Evolutionary conservation across 345 rosid species (phyloP), one percentile per base, ranked within the genome.

Genomic region (Salix viminalis): DNA sequence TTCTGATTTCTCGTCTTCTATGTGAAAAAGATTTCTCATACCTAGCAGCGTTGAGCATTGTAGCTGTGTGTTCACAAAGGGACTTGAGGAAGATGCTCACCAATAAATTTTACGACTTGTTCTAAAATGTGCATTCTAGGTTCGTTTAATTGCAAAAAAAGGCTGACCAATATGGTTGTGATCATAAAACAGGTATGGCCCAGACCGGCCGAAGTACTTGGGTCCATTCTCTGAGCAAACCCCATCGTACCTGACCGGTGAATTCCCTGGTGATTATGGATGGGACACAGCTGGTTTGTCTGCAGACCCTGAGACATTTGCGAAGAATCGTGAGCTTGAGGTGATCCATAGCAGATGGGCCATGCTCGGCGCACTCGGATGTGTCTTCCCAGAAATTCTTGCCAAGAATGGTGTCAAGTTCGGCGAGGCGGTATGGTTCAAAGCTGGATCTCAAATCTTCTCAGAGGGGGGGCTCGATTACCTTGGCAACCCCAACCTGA

Each of bases 261-360:
- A 94, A 70, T 92, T 91, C 86, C 93, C 97, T 0, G 96, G 97
- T 60, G 98, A 94, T 86, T 94, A 94, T 16, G 97, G 98, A 52
- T 93, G 99, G 99, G 99, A 95, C 87, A 91, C 97, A n/a, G 97
- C 97, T 18, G 97, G 99, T 7, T 80, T 93, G 62, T 95, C 99
- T 0, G 97, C 97, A 28, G 99, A 95, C 74, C 99, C 97, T 0
- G 97, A 95, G 88, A 95, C 99, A 71, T 93, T 93, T 52, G 89
- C 99, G 76, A 95, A 91, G 91, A 94, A 92, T 91, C 96, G 97
- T 58, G 98, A 94, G 89, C 94, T 92, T 18, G 98, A 92, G 79
- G 98, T 94, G 58, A 92, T 92, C 86, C 98, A 94, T 88, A 71
- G 88, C 91, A 85, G 98, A 86, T 94, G 98, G 97, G 98, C 97